Evolutionary conservation across 768 basidiomycete species (phyloP), one percentile per base, ranked within the genome.

Genomic region (Auriscalpium orientale): DNA sequence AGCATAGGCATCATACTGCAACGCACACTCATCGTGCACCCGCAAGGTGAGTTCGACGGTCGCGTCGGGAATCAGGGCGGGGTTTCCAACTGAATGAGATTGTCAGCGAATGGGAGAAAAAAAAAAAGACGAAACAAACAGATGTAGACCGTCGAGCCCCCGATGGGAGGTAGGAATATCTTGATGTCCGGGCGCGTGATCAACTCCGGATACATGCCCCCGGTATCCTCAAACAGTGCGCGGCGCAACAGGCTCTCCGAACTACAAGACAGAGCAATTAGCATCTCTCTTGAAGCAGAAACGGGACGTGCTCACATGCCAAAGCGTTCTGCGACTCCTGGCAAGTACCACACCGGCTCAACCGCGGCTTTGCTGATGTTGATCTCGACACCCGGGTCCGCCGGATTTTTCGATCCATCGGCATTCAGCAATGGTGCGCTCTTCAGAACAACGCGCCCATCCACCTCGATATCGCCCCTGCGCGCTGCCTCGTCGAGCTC

Each of bases 121-220:
- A 58, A 58, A 28, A 28, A 7, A 28, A 28, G 28, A 37, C 28
- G 20, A 21, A 28, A 21, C 44, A 15, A 59, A 88, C 91, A 91
- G 62, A 98, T 95, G 70, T 98, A 98, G 6, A 91, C 91, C 0
- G 95, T 95, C 57, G 90, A 67, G 46, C 84, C 84, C 0, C 95
- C 95, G 56, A 98, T 98, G 0, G 95, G 95, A 0, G 95, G 95
- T 0, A 98, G 77, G 79, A 97, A 98, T 20, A 94, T 81, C 68
- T 95, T 95, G 76, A 98, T 87, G 65, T 98, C 95, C 0, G 93
- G 89, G 20, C 94, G 84, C 7, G 95, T 98, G 65, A 98, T 86
- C 34, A 98, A 80, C 64, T 98, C 95, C 3, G 95, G 94, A 68
- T 91, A 93, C 88, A 91, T 92, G 65, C 93, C 92, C 63, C 91